phyloP scores from a whole-genome alignment of 1,284 basidiomycete species.

The Pseudozyma hubeiensis region DNA sequence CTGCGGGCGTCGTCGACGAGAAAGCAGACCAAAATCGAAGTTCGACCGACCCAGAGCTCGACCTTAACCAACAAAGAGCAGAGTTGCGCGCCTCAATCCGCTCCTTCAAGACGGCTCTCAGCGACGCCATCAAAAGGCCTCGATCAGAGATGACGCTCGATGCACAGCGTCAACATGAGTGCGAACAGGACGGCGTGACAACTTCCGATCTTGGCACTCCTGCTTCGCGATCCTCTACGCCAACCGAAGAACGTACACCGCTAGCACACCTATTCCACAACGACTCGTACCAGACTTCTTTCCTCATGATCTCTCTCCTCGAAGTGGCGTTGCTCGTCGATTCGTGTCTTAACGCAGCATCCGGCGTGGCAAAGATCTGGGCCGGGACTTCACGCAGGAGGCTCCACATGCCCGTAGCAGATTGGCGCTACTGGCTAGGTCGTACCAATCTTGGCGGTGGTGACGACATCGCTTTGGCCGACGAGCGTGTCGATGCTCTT shows the following conservation, averaged over 20 bases:
- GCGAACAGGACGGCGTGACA: neutral
- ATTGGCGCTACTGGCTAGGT: conserved; percentile 47
- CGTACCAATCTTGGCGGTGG: conserved; percentile 3
- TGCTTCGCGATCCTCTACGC: neutral
- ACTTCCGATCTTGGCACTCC: conserved; percentile 1
- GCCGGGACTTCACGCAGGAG: conserved; percentile 7
- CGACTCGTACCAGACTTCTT: conserved; percentile 52
- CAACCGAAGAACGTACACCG: neutral
- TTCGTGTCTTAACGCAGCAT: conserved; percentile 25
- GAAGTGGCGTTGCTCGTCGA: conserved; percentile 52
- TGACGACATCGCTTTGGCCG: conserved; percentile 15
- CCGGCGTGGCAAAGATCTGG: conserved; percentile 23
- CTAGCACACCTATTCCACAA: conserved; percentile 37
- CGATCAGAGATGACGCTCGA: conserved; percentile 5
- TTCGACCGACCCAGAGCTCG: conserved; percentile 14
- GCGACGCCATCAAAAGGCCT: conserved; percentile 20
- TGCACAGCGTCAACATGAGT: neutral
- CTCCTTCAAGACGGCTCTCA: conserved; percentile 30
- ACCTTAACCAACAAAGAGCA: conserved; percentile 13
- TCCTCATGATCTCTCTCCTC: conserved; percentile 55
- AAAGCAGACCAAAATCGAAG: neutral
- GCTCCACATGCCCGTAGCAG: conserved; percentile 26
- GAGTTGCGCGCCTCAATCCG: conserved; percentile 26
- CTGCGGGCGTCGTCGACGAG: neutral
- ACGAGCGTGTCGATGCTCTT: conserved; percentile 31